phyloP scores from a whole-genome alignment of 305 asterid species.

The Fraxinus xanthoxyloides region DNA sequence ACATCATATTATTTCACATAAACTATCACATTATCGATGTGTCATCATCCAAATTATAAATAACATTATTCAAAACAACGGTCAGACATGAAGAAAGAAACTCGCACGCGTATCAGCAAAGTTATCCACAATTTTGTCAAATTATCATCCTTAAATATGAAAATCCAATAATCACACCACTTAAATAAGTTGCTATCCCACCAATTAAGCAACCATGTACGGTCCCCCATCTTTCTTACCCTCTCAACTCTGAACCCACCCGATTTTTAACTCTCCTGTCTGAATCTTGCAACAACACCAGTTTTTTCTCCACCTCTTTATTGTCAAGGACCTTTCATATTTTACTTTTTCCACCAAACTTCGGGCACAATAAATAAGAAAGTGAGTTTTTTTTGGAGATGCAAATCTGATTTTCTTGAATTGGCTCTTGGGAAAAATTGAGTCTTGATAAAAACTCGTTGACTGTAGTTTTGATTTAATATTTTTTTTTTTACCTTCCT shows the following conservation, averaged over 20 bases:
- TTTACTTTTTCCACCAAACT: constrained; percentile 4
- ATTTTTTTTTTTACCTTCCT: not conserved
- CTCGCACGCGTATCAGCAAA: not conserved
- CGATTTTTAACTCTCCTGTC: constrained; percentile 38
- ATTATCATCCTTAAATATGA: not conserved
- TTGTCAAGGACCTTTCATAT: constrained; percentile 12
- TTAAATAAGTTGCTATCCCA: constrained; percentile 25
- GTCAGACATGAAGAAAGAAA: not conserved
- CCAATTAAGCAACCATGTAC: constrained; percentile 50
- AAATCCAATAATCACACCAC: not conserved
- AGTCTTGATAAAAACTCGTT: constrained; percentile 36
- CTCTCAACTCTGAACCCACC: constrained; percentile 20
- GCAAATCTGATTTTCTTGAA: constrained; percentile 12
- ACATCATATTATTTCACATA: too few relatives aligned
- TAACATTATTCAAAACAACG: not conserved
- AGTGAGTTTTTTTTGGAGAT: constrained; percentile 13
- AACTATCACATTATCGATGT: too few relatives aligned
- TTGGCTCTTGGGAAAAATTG: constrained; percentile 29
- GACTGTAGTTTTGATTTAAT: not conserved
- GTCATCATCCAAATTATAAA: too few relatives aligned
- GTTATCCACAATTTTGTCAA: not conserved
- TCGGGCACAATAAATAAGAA: constrained; percentile 14
- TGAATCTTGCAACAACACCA: constrained; percentile 24
- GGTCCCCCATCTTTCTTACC: constrained; percentile 24
- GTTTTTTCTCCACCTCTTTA: constrained; percentile 21